Conservation (phyloP, 768 basidiomycete species). For the Pisolithus marmoratus region DNA sequence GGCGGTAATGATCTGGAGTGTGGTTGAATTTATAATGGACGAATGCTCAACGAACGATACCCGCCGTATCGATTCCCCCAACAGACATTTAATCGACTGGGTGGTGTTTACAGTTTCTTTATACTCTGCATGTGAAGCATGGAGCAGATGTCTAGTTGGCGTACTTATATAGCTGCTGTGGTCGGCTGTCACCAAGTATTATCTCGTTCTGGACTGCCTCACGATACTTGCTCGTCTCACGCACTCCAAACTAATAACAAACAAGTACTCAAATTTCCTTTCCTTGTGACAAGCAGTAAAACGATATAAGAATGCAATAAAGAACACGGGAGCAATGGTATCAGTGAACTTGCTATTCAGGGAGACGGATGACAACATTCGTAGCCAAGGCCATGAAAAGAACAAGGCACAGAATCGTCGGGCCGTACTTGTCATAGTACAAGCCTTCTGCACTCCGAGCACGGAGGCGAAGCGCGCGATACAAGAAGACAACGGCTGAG, state of each 20-base stretch:
- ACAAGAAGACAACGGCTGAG: conserved; percentile 74
- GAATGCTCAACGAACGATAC: conserved; percentile 10
- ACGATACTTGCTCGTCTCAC: too few species aligned
- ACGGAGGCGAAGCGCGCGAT: conserved; percentile 64
- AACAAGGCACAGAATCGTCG: conserved; percentile 65
- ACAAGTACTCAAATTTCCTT: too few species aligned
- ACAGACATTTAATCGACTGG: conserved; percentile 18
- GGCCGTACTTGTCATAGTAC: conserved; percentile 89
- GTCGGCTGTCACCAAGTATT: background rate
- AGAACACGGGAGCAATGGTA: background rate
- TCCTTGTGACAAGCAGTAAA: too few species aligned
- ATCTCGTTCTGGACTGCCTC: background rate
- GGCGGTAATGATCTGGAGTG: conserved; percentile 12
- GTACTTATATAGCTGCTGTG: background rate
- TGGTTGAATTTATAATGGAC: conserved; percentile 10
- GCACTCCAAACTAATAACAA: too few species aligned
- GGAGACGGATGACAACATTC: conserved; percentile 66
- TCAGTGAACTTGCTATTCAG: conserved; percentile 39
- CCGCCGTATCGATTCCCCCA: conserved; percentile 7
- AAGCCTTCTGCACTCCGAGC: conserved; percentile 68
- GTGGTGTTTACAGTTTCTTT: conserved; percentile 12
- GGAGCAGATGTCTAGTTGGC: background rate
- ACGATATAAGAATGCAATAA: background rate
- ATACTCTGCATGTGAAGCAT: background rate
- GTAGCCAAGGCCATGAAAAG: conserved; percentile 65